These are phyloP conservation scores for Bassia scoparia DNA, from an alignment of 148 eudicot species.

Conservation along the genomic window DNA sequence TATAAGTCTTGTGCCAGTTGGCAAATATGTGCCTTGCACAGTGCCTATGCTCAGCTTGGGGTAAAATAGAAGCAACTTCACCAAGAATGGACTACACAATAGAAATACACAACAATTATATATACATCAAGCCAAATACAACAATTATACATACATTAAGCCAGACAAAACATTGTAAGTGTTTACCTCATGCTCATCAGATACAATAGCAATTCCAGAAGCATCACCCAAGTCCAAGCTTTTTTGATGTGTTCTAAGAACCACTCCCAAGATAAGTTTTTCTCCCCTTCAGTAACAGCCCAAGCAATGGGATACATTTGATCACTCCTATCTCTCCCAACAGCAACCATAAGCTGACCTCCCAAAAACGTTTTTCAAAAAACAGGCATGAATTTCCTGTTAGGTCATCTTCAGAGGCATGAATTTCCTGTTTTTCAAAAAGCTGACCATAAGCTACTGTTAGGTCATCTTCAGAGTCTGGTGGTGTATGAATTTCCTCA, in stretches of 20 bases:
- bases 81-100: background rate
- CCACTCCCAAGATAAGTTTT: background rate
- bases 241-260: background rate
- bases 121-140: background rate
- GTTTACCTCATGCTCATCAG: background rate
- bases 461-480: no score
- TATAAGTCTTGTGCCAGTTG: background rate
- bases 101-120: background rate
- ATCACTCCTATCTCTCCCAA: background rate
- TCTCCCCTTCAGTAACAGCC: background rate
- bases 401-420: no score
- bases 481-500: no score
- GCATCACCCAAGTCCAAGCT: background rate
- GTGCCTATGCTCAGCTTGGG: background rate
- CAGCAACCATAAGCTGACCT: background rate
- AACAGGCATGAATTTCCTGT: no score
- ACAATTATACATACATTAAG: no score
- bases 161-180: no score
- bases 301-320: background rate
- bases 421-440: no score
- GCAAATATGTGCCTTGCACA: background rate
- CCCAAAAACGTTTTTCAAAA: background rate
- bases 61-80: background rate
- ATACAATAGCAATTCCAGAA: background rate
- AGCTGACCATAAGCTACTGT: no score